phyloP scores from a whole-genome alignment of 108 stramenopile species.

The Nitzschia sp. region DNA sequence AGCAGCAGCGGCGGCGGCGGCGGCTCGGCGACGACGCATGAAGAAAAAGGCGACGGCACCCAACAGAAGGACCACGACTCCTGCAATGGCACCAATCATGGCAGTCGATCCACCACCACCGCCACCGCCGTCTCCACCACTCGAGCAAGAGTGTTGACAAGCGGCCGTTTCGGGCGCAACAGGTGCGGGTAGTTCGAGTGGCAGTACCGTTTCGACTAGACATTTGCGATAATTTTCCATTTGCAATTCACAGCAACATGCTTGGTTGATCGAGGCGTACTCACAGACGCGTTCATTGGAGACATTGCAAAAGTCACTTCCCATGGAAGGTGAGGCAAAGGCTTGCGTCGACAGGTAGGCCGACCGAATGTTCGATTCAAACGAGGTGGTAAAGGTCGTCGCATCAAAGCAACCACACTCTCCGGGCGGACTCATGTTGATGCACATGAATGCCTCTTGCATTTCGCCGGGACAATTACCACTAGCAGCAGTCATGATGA shows the following conservation, averaged over 20 bases:
- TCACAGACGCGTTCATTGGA: background rate
- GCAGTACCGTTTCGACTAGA: constrained; percentile 1
- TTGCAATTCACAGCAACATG: constrained; percentile 3
- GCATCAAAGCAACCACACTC: constrained; percentile 7
- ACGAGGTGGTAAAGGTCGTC: background rate
- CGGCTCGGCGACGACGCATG: background rate
- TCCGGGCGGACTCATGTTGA: background rate
- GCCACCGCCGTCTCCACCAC: background rate
- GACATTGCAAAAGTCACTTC: background rate
- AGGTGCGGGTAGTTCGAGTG: background rate
- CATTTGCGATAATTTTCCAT: background rate
- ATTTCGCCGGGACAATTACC: background rate
- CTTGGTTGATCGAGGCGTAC: background rate
- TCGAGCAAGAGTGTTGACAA: background rate
- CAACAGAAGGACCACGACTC: background rate
- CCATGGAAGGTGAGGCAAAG: background rate
- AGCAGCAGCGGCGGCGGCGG: background rate
- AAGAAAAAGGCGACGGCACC: background rate
- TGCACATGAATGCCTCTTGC: background rate
- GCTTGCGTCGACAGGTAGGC: background rate
- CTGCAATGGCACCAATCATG: background rate
- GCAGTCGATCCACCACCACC: background rate
- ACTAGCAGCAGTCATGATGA: too few relatives aligned
- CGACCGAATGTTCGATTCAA: background rate
- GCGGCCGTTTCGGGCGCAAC: background rate